Conservation (phyloP, 2,329 filamentous ascomycete genomes). For the Calycina herbarum region DNA sequence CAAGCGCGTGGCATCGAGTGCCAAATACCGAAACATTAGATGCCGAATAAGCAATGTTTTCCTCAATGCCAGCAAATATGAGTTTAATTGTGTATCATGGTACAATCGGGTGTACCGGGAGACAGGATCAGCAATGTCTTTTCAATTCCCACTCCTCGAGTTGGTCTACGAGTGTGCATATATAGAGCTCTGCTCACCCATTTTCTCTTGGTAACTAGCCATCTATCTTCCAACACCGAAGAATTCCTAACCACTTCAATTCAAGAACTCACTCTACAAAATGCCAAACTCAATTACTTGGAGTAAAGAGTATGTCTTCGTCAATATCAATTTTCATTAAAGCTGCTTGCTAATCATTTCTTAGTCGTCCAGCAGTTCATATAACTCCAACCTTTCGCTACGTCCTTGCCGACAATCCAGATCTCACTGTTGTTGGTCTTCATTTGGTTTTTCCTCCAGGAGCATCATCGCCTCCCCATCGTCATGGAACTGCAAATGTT, state of each 20-base stretch:
- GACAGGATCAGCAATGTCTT: too few relatives aligned
- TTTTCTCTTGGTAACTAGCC: too few relatives aligned
- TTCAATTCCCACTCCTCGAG: too few relatives aligned
- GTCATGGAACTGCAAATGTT: constrained; percentile 45
- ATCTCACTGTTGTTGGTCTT: constrained; percentile 42
- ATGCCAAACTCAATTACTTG: constrained; percentile 10
- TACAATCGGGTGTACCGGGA: too few relatives aligned
- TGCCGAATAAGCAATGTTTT: not conserved
- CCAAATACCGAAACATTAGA: too few relatives aligned
- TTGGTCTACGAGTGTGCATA: too few relatives aligned
- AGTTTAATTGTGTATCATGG: too few relatives aligned
- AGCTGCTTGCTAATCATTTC: not conserved
- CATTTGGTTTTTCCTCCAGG: constrained; percentile 41
- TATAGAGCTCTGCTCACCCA: too few relatives aligned
- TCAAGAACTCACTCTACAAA: not conserved
- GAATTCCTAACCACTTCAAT: too few relatives aligned
- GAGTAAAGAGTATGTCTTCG: constrained; percentile 10
- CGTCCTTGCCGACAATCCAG: constrained; percentile 42
- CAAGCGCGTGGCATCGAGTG: too few relatives aligned
- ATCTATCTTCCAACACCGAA: too few relatives aligned
- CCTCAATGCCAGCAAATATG: not conserved
- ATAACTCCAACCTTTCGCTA: constrained; percentile 37
- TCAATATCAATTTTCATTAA: too few relatives aligned
- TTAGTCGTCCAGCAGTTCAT: constrained; percentile 23
- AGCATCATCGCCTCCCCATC: constrained; percentile 45